A percentile compares a stretch with the other conserved stretches of the same genome.
Conservation (phyloP, 441 rosid genomes). For the Erodium moschatum region DNA sequence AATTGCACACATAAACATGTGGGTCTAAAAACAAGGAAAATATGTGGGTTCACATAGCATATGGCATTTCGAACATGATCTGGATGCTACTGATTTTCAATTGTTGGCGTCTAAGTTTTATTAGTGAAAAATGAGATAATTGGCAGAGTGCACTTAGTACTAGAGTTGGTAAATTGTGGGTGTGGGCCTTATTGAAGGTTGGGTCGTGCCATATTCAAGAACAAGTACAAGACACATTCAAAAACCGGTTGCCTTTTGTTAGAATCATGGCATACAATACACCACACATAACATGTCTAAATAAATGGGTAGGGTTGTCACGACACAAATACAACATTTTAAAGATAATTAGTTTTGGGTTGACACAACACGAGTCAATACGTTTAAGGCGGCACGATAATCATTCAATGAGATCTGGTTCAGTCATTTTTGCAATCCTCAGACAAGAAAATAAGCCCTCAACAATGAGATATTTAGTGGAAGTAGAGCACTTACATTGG, state of each 20-base stretch:
- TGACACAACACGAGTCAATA: too few species aligned
- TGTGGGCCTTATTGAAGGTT: neutral
- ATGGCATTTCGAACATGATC: neutral
- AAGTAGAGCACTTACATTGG: constrained; percentile 32
- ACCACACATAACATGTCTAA: too few species aligned
- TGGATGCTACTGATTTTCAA: neutral
- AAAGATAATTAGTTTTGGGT: too few species aligned
- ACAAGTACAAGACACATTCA: neutral
- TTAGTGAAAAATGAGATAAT: neutral
- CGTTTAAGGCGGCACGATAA: neutral
- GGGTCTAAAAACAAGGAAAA: neutral
- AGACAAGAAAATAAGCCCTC: neutral
- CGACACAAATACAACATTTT: too few species aligned
- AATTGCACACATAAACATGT: neutral
- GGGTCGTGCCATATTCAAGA: neutral
- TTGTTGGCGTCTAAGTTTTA: neutral
- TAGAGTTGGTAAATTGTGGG: neutral
- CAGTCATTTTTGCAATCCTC: too few species aligned
- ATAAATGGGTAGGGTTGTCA: too few species aligned
- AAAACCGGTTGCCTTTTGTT: neutral
- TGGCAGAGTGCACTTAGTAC: neutral
- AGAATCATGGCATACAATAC: neutral
- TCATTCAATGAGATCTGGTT: neutral
- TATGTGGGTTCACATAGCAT: neutral
- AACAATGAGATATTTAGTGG: neutral